These are phyloP conservation scores for Tripidium arundinaceum DNA, from an alignment of 202 grass and related monocot species.

Conservation along the genomic window DNA sequence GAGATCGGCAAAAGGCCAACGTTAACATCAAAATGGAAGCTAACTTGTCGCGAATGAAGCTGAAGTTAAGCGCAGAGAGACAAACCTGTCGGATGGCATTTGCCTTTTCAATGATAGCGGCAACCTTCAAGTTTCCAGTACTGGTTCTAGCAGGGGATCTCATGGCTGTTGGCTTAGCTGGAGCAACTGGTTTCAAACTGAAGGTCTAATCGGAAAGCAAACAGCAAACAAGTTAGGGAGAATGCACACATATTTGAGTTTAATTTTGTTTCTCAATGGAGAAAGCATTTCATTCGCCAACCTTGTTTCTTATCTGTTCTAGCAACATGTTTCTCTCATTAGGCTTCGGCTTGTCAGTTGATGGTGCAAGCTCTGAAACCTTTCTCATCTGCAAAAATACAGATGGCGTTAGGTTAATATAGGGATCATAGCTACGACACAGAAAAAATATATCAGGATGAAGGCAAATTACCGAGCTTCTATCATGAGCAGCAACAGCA, in stretches of 20 bases:
- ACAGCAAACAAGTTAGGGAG: conserved; percentile 26
- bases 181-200: conserved; percentile 69
- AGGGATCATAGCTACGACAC: conserved; percentile 11
- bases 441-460: conserved; percentile 2
- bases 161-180: conserved; percentile 35
- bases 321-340: conserved; percentile 73
- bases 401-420: conserved; percentile 13
- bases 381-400: conserved; percentile 78
- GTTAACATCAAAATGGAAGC: neutral
- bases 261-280: neutral
- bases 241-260: neutral
- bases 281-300: conserved; percentile 21
- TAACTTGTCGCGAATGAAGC: neutral
- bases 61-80: neutral
- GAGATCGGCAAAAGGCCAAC: neutral
- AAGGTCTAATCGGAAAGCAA: conserved; percentile 57
- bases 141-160: conserved; percentile 49
- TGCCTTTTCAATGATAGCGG: conserved; percentile 93
- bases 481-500: conserved; percentile 92
- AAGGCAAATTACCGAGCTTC: conserved; percentile 70
- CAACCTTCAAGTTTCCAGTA: conserved; percentile 74
- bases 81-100: conserved; percentile 95
- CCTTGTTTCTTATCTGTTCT: conserved; percentile 97
- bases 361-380: conserved; percentile 53
- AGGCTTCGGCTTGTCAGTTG: conserved; percentile 43